Base-by-base conservation (phyloP, 345 rosid genomes). In the Gossypium arboreum region DNA sequence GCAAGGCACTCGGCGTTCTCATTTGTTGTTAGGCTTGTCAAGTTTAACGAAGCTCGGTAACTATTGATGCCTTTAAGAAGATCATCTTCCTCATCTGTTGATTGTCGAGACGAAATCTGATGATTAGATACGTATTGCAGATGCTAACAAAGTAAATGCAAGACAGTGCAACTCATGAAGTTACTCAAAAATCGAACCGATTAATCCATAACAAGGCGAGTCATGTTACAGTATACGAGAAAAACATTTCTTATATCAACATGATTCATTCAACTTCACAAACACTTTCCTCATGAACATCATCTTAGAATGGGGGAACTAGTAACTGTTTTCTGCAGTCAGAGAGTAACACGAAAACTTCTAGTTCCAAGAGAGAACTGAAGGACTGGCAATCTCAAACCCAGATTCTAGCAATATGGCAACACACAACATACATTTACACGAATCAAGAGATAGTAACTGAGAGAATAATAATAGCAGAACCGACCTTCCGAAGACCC, bases 1-100 rank as follows among this genome's bases (percentile, higher is more conserved):
- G 99, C 98, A 75, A 95, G 86, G 86, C 99, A 95, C 27, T 85
- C 91, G 5, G 99, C 99, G 78, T 89, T 91, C 18, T 84, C 44
- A 75, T 90, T 93, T 87, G 85, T 85, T 45, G 77, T 78, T 0
- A 95, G 79, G 55, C 82, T 61, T 7, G 90, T 82, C 76, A 91
- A 79, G 76, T 95, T 95, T 76, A 77, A 64, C 39, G 90, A 77
- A 81, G 79, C 67, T 73, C 98, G 84, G 75, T 95, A 93, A 75
- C 12, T 72, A 82, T 95, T 95, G 66, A 95, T 80, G 71, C 89
- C 90, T 80, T 81, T 86, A 73, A 95, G 81, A 75, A 95, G 91
- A 56, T 68, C 44, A 65, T 87, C 93, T 10, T 89, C 93, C 82
- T 86, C 92, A 73, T 84, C 98, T 93, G 89, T 52, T 65, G 69